phyloP scores from a whole-genome alignment of 331 rosid genomes.

The Acacia pycnantha region DNA sequence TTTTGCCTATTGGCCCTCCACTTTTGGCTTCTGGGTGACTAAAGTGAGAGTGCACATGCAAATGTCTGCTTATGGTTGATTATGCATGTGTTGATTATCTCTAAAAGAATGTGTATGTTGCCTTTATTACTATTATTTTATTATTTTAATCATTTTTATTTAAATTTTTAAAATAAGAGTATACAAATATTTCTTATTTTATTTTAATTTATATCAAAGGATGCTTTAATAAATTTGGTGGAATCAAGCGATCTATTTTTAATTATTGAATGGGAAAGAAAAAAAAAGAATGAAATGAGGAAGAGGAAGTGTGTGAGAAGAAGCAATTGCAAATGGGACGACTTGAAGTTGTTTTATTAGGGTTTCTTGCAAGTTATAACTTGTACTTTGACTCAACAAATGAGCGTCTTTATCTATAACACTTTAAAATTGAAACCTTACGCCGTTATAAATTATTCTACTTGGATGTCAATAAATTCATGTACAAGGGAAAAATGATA shows the following conservation, averaged over 20 bases:
- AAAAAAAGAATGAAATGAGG: background rate
- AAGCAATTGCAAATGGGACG: background rate
- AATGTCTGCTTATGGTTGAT: background rate
- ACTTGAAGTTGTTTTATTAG: background rate
- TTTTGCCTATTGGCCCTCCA: background rate
- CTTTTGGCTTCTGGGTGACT: background rate
- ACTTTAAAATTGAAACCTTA: background rate
- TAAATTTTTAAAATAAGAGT: background rate
- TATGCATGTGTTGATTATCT: background rate
- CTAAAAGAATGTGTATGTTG: background rate
- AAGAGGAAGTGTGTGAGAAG: background rate
- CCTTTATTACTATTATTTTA: background rate
- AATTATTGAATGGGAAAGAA: background rate
- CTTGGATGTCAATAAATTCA: background rate
- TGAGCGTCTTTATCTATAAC: background rate
- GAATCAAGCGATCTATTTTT: background rate
- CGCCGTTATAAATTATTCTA: background rate
- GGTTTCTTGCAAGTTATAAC: background rate
- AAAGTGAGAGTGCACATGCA: constrained; percentile 7
- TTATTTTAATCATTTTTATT: no score
- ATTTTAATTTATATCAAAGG: background rate
- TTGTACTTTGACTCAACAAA: background rate
- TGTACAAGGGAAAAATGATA: background rate
- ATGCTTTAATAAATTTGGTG: background rate
- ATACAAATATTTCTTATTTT: background rate